phyloP scores from a whole-genome alignment of 345 rosid genomes.

The Salix viminalis region DNA sequence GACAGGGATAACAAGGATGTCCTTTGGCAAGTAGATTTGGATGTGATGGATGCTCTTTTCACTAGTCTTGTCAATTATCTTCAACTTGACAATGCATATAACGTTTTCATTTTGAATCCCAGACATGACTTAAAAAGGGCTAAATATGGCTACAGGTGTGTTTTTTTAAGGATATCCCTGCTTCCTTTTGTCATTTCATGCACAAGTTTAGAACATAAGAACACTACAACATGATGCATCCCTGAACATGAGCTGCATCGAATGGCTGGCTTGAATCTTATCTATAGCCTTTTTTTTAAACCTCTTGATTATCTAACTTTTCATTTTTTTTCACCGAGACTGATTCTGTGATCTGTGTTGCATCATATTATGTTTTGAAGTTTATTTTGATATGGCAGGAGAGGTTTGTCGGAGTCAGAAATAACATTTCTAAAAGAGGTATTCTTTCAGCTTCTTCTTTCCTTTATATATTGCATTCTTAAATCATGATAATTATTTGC shows the following conservation, averaged over 20 bases:
- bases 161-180: slow-evolving; percentile 7
- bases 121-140: slow-evolving; percentile 43
- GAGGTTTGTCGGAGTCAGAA: slow-evolving; percentile 88
- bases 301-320: not conserved
- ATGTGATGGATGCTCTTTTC: slow-evolving; percentile 78
- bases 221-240: not conserved
- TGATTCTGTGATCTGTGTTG: not conserved
- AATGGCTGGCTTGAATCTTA: slow-evolving; percentile 1
- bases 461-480: slow-evolving; percentile 12
- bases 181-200: not conserved
- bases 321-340: not conserved
- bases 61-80: slow-evolving; percentile 83
- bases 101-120: slow-evolving; percentile 82
- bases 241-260: not conserved
- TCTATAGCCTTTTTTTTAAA: not conserved
- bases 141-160: slow-evolving; percentile 89
- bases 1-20: slow-evolving; percentile 57
- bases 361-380: not conserved
- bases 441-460: slow-evolving; percentile 12
- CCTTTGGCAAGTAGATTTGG: slow-evolving; percentile 85
- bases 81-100: slow-evolving; percentile 83
- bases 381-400: slow-evolving; percentile 47
- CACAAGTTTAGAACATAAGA: not conserved
- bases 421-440: slow-evolving; percentile 80
- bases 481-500: not conserved